A percentile compares a stretch with the other conserved stretches of the same genome.
These are phyloP conservation scores for Phialemoniopsis sp. DNA, from an alignment of 2,329 filamentous ascomycete species.

Conservation along the genomic window DNA sequence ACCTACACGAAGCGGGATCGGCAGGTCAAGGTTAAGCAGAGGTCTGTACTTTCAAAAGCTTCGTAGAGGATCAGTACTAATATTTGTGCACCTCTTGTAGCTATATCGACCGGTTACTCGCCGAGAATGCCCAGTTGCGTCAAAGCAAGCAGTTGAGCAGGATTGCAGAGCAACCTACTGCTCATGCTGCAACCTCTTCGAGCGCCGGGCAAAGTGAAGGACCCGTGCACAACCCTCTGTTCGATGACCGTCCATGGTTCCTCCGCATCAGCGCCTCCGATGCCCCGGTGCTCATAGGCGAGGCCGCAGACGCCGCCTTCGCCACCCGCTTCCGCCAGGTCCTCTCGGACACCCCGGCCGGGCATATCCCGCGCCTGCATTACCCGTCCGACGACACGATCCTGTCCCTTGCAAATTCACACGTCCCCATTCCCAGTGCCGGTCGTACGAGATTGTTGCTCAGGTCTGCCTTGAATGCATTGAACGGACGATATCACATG, in stretches of 20 bases:
- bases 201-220: too few relatives aligned
- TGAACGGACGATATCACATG: background rate
- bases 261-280: too few relatives aligned
- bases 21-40: background rate
- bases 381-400: constrained; percentile 1
- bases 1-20: constrained; percentile 1
- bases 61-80: too few relatives aligned
- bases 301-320: background rate
- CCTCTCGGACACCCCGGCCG: background rate
- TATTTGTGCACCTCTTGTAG: background rate
- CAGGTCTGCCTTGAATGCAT: background rate
- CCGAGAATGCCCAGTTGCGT: background rate
- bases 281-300: constrained; percentile 1
- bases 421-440: too few relatives aligned
- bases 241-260: background rate
- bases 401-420: too few relatives aligned
- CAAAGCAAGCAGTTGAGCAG: too few relatives aligned
- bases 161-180: too few relatives aligned
- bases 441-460: constrained; percentile 1
- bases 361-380: background rate
- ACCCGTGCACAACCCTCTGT: constrained; percentile 1
- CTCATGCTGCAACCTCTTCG: too few relatives aligned
- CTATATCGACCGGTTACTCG: constrained; percentile 1
- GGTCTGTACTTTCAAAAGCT: too few relatives aligned
- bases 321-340: background rate